Conservation (phyloP, 2,329 filamentous ascomycete species). For the Xylariaceae sp. region DNA sequence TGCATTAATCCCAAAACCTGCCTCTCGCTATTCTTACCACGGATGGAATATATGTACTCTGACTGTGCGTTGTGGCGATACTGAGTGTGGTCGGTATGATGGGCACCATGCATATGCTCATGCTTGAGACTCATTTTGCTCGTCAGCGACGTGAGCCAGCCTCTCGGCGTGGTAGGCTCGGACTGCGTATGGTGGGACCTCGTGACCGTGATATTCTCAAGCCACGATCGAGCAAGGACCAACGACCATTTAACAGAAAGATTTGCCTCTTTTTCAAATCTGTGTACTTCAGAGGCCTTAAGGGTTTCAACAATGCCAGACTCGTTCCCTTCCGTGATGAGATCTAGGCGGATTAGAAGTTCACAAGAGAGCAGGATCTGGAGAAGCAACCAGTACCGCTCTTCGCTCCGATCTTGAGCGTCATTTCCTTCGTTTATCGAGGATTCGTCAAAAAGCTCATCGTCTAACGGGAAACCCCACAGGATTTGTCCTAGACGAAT, state of each 20-base stretch:
- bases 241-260: constrained; percentile 68
- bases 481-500: constrained; percentile 73
- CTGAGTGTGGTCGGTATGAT: constrained; percentile 42
- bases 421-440: constrained; percentile 52
- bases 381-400: constrained; percentile 68
- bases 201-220: constrained; percentile 67
- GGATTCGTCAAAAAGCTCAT: constrained; percentile 56
- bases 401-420: constrained; percentile 57
- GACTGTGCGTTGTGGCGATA: constrained; percentile 38
- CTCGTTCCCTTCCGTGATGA: constrained; percentile 63
- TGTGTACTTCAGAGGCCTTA: constrained; percentile 58
- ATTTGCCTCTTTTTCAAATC: constrained; percentile 65
- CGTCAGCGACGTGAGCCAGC: constrained; percentile 62
- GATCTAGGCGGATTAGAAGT: constrained; percentile 65
- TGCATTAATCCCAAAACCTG: constrained; percentile 65
- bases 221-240: constrained; percentile 65
- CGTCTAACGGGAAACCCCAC: constrained; percentile 61
- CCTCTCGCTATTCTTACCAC: constrained; percentile 57
- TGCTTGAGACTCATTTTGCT: constrained; percentile 53
- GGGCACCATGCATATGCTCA: constrained; percentile 38
- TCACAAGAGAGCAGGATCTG: constrained; percentile 68
- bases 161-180: constrained; percentile 38
- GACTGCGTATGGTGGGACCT: constrained; percentile 44
- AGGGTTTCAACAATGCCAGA: constrained; percentile 51
- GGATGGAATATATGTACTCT: constrained; percentile 51